Base-by-base conservation (phyloP, 2,329 filamentous ascomycete genomes). In the Fusarium sp. region DNA sequence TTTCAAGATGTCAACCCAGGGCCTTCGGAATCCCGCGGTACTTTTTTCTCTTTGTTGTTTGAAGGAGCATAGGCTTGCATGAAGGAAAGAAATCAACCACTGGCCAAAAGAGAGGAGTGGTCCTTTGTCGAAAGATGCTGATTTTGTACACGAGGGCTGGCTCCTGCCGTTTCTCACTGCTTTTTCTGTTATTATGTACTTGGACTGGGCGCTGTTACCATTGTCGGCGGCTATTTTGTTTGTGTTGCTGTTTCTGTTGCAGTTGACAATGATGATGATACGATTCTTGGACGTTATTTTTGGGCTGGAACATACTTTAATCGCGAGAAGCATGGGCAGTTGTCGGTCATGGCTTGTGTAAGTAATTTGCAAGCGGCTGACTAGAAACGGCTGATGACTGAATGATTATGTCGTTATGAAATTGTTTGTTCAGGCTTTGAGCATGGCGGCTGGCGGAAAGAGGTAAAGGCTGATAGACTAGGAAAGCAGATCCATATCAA, bases 371-470 rank as follows among this genome's bases (percentile, higher is more conserved):
- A 66, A 71, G 71, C 65, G 67, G 67, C 56, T 71, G 68, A 63
- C 51, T 61, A 61, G 70, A 65, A 73, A 71, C 67, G 72, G 56
- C 73, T 74, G 72, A 74, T 72, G 72, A 74, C 70, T 74, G 68
- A 73, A 74, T 74, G 72, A 74, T 72, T 67, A 74, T 74, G 71
- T 65, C 62, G 67, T 64, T 71, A 74, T 65, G 72, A 73, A 65
- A 67, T 61, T 70, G 61, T 57, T 66, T 63, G 67, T 57, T 47
- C 52, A 49, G 45, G 54, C 55, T 61, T 56, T 50, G 50, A 56
- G 47, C 19, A 65, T 47, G 44, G 57, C 56, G 53, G 51, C 39
- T 46, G 44, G 41, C 33, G 52, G 65, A 47, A 46, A 56, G 54
- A 62, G 39, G 55, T 37, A 52, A 48, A 56, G 39, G 40, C 43